Evolutionary conservation across 1,284 basidiomycete species (phyloP).

Genomic region (Mycosarcoma mackinlayi): DNA sequence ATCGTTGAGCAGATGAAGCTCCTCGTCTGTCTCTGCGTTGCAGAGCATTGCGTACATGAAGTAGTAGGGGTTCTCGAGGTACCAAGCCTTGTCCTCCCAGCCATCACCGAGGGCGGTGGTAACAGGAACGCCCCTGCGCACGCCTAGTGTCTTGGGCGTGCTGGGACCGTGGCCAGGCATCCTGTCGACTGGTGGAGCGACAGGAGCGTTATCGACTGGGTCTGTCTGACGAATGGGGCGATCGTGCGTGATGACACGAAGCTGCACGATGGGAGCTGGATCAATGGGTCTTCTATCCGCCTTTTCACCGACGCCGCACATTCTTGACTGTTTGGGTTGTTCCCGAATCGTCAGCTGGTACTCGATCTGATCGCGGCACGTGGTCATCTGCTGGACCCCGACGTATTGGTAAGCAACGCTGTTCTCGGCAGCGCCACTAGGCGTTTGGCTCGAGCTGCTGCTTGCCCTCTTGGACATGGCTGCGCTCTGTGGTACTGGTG

Average conservation of each 20-base stretch:
- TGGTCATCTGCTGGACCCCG: constrained; percentile 53
- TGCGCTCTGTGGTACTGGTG: constrained; percentile 6
- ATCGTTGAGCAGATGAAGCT: constrained; percentile 91
- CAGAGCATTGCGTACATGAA: constrained; percentile 67
- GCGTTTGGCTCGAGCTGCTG: constrained; percentile 30
- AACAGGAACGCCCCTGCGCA: constrained; percentile 55
- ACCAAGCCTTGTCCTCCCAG: constrained; percentile 67
- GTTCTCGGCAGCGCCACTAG: constrained; percentile 20
- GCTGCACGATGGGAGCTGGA: constrained; percentile 94
- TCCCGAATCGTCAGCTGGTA: constrained; percentile 62
- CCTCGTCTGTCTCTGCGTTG: constrained; percentile 74
- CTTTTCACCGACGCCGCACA: constrained; percentile 74
- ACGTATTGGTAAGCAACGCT: constrained; percentile 59
- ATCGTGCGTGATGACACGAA: constrained; percentile 78
- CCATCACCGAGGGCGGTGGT: constrained; percentile 54
- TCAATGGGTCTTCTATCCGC: constrained; percentile 93
- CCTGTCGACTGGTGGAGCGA: constrained; percentile 40
- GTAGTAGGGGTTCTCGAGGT: constrained; percentile 64
- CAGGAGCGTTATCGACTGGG: constrained; percentile 15
- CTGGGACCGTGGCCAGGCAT: constrained; percentile 33
- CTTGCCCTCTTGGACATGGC: constrained; percentile 28
- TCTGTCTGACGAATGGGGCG: constrained; percentile 34
- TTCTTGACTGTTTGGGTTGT: constrained; percentile 64
- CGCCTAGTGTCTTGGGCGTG: constrained; percentile 26
- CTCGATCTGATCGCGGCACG: constrained; percentile 57